These are phyloP conservation scores for Penicillium sp. DNA, from an alignment of 2,329 filamentous ascomycete species.

Conservation along the genomic window DNA sequence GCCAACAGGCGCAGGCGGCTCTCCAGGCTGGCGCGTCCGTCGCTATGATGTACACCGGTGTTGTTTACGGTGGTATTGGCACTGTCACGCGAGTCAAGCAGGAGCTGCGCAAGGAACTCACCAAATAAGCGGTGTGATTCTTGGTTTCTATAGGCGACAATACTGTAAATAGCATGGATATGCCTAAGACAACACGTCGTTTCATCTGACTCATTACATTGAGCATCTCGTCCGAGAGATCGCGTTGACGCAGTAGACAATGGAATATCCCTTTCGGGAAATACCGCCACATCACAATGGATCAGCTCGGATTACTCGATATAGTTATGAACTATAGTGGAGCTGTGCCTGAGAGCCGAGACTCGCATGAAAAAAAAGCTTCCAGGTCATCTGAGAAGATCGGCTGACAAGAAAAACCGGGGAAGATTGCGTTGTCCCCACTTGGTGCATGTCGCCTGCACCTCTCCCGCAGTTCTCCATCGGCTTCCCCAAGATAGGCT, in stretches of 20 bases:
- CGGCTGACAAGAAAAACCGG: not conserved
- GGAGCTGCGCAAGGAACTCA: slow-evolving; percentile 46
- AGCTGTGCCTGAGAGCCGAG: not conserved
- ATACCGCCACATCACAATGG: not conserved
- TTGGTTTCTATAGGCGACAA: slow-evolving; percentile 1
- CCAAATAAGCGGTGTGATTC: slow-evolving; percentile 23
- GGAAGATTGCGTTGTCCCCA: not conserved
- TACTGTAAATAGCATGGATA: slow-evolving; percentile 25
- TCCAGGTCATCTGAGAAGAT: slow-evolving; percentile 14
- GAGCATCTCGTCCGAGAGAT: not conserved
- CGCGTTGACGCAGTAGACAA: too few relatives aligned
- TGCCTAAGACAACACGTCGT: not conserved
- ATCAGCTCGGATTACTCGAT: not conserved
- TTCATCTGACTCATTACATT: not conserved
- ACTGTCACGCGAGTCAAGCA: slow-evolving; percentile 58
- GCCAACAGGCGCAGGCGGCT: slow-evolving; percentile 77
- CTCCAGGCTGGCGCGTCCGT: slow-evolving; percentile 87
- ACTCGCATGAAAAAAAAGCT: slow-evolving; percentile 2
- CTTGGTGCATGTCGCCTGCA: too few relatives aligned
- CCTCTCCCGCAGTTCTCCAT: not conserved
- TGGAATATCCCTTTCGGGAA: not conserved
- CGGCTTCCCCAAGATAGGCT: slow-evolving; percentile 27
- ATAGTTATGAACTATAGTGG: not conserved
- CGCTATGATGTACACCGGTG: slow-evolving; percentile 86
- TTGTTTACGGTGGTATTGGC: slow-evolving; percentile 65